Evolutionary conservation across 495 filamentous ascomycete genomes (phyloP).

Genomic region (Trichocladium antarcticum): DNA sequence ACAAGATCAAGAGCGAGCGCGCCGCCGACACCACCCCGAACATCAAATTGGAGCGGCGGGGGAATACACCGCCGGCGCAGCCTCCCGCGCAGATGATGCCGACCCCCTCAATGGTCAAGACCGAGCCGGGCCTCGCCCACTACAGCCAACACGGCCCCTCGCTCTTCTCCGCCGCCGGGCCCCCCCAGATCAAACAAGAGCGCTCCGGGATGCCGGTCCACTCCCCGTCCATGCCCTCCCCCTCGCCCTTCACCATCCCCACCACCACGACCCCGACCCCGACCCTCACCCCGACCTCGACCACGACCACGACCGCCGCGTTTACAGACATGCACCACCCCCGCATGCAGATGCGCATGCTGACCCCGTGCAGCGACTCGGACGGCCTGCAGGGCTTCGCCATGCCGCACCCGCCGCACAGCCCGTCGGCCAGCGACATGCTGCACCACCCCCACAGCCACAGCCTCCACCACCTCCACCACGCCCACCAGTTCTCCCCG

Average conservation of each 20-base stretch:
- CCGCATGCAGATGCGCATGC: conserved; percentile 22
- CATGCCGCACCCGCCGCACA: conserved; percentile 3
- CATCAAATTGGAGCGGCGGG: conserved; percentile 7
- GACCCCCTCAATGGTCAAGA: not conserved
- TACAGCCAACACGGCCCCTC: not conserved
- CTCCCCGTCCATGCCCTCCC: not conserved
- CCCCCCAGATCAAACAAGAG: conserved; percentile 32
- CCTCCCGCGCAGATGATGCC: conserved; percentile 8
- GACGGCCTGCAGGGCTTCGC: conserved; percentile 23
- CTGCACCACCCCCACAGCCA: conserved; percentile 10
- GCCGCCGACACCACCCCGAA: conserved; percentile 2
- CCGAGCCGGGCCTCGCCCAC: not conserved
- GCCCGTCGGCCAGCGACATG: conserved; percentile 20
- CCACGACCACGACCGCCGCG: conserved; percentile 9
- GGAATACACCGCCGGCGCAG: not conserved
- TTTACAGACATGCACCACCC: conserved; percentile 15
- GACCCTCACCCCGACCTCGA: not conserved
- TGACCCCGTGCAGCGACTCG: conserved; percentile 38
- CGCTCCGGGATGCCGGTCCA: not conserved
- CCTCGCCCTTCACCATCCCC: not conserved
- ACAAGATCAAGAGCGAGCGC: conserved; percentile 25
- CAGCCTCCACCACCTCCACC: conserved; percentile 12
- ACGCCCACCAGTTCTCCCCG: conserved; percentile 9
- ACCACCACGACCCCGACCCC: not conserved
- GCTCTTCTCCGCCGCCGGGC: not conserved